A percentile compares a stretch with the other conserved stretches of the same genome.
phyloP scores from a whole-genome alignment of 352 stramenopile genomes.

The Globisporangium okanoganense region DNA sequence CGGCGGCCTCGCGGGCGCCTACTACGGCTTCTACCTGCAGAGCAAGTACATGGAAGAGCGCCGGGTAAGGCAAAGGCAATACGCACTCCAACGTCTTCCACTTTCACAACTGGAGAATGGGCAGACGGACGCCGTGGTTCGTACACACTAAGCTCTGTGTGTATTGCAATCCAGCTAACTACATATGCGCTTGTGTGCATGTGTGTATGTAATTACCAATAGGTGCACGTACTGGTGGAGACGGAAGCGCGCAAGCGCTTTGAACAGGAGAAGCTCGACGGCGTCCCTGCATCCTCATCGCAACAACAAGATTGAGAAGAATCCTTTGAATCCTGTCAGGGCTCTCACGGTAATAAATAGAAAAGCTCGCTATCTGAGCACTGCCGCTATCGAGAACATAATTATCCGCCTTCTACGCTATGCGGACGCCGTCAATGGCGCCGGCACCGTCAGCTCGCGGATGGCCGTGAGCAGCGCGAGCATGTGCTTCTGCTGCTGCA shows the following conservation, averaged over 20 bases:
- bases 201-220: background rate
- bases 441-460: constrained; percentile 27
- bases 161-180: background rate
- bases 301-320: constrained; percentile 10
- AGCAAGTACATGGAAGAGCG: constrained; percentile 82
- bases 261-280: constrained; percentile 32
- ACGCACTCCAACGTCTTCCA: no score
- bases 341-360: constrained; percentile 3
- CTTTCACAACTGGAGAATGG: background rate
- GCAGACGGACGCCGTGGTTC: background rate
- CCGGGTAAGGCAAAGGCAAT: constrained; percentile 27
- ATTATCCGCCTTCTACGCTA: background rate
- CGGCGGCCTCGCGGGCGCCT: constrained; percentile 64
- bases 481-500: constrained; percentile 84
- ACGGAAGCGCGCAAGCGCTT: constrained; percentile 58
- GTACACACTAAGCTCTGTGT: background rate
- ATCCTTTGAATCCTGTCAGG: background rate
- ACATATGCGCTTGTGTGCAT: background rate
- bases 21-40: constrained; percentile 81
- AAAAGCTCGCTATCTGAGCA: background rate
- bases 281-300: background rate
- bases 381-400: background rate
- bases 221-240: constrained; percentile 63
- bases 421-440: background rate
- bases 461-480: constrained; percentile 42